These are phyloP conservation scores for Scheffersomyces stipitis DNA, from an alignment of 805 yeast species.

Conservation along the genomic window DNA sequence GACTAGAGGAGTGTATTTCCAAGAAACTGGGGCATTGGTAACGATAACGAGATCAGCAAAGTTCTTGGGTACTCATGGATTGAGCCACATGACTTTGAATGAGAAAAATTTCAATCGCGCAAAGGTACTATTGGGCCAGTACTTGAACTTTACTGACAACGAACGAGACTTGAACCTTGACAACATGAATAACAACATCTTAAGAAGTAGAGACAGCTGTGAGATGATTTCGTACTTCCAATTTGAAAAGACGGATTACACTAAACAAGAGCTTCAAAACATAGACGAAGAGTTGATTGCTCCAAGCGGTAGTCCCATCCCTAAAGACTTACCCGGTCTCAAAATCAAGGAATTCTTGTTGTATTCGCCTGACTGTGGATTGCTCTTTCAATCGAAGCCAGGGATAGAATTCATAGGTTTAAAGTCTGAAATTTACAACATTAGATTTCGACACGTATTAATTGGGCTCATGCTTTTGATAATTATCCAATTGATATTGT, in stretches of 20 bases:
- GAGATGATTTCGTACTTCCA: slow-evolving; percentile 74
- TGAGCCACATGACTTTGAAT: slow-evolving; percentile 54
- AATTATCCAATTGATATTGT: slow-evolving; percentile 50
- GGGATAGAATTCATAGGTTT: slow-evolving; percentile 45
- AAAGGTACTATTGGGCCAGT: slow-evolving; percentile 43
- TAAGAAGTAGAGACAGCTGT: slow-evolving; percentile 47
- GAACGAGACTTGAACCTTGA: slow-evolving; percentile 39
- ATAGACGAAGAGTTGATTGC: slow-evolving; percentile 71
- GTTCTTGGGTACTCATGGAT: slow-evolving; percentile 58
- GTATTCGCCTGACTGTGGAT: slow-evolving; percentile 90
- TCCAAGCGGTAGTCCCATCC: slow-evolving; percentile 81
- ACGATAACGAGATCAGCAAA: slow-evolving; percentile 63
- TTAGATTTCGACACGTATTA: slow-evolving; percentile 41
- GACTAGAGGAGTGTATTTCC: slow-evolving; percentile 64
- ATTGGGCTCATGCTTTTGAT: slow-evolving; percentile 47
- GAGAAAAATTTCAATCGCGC: slow-evolving; percentile 45
- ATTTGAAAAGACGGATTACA: slow-evolving; percentile 57
- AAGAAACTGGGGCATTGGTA: slow-evolving; percentile 61
- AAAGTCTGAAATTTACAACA: slow-evolving; percentile 49
- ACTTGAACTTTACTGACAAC: slow-evolving; percentile 43
- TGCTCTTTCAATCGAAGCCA: slow-evolving; percentile 35
- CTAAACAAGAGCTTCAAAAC: slow-evolving; percentile 50
- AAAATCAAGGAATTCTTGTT: slow-evolving; percentile 55
- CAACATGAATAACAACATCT: slow-evolving; percentile 34
- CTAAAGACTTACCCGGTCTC: slow-evolving; percentile 52